Base-by-base conservation (phyloP, 768 basidiomycete genomes). In the Boletellus sp. region DNA sequence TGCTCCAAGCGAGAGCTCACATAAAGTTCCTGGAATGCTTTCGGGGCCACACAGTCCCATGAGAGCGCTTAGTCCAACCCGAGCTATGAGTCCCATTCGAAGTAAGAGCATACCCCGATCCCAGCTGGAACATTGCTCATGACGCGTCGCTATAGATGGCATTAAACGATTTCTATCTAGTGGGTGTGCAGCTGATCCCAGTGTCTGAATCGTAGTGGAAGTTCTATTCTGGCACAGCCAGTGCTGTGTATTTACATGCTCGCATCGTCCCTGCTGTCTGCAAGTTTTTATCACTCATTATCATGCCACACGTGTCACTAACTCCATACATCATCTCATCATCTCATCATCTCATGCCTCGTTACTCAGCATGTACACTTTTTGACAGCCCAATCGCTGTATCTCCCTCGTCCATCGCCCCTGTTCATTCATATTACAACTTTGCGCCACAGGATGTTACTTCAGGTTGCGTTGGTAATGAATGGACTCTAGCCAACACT, bases 51-150 rank as follows among this genome's bases (percentile, higher is more conserved):
- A 47, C 15, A 66, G 55, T 31, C 55, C 60, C 4, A 44, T 42
- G 2, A 65, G 66, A 47, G 55, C 61, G 15, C 48, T 66, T 36
- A 69, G 71, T 58, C 71, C 71, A 42, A 51, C 65, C 3, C 61
- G 66, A 47, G 69, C 71, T 47, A 54, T 58, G 54, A 65, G 65
- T 45, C 56, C 50, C 34, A 50, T 57, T 32, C 56, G 55, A 48
- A 33, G 57, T 57, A 50, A 57, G 56, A 16, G 13, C 15, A 19
- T 31, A 41, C 33, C 56, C 11, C 31, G n/a, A 46, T 37, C 12
- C 6, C 12, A n/a, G n/a, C 16, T 35, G 28, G 1, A 10, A 19
- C 38, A 10, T 37, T 41, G 13, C 45, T 60, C 19, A 64, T 28
- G 46, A 42, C 23, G 16, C 36, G 5, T 50, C 45, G 10, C 31